Percentiles rank a stretch among this genome's conserved stretches.
Evolutionary conservation across 108 stramenopile genomes (phyloP).

Genomic region (Mayamaea pseudoterrestris): DNA sequence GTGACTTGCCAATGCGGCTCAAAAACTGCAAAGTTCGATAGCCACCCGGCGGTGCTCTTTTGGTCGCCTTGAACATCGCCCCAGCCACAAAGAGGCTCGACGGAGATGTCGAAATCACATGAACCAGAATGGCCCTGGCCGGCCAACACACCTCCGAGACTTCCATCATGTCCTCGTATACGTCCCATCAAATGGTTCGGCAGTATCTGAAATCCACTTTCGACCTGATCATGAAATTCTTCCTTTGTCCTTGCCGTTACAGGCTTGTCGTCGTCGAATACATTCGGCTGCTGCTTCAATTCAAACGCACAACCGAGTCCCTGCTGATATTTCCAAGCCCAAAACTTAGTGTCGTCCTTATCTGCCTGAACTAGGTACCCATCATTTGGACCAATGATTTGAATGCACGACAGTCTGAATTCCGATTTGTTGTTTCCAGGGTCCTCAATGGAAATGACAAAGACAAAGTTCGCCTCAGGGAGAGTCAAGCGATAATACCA

Average conservation of each 20-base stretch:
- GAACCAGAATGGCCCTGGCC: slow-evolving; percentile 23
- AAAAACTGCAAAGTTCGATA: slow-evolving; percentile 35
- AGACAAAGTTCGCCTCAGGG: slow-evolving; percentile 56
- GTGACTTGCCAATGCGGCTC: slow-evolving; percentile 89
- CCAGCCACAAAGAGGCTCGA: slow-evolving; percentile 54
- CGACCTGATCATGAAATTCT: slow-evolving; percentile 36
- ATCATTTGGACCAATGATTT: slow-evolving; percentile 71
- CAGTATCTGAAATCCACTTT: slow-evolving; percentile 67
- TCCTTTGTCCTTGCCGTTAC: slow-evolving; percentile 25
- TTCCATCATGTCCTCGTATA: slow-evolving; percentile 61
- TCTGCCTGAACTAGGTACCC: slow-evolving; percentile 67
- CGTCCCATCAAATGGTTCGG: slow-evolving; percentile 47
- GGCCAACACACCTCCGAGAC: slow-evolving; percentile 41
- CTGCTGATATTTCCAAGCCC: slow-evolving; percentile 55
- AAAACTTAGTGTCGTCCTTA: slow-evolving; percentile 63
- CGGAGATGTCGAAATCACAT: slow-evolving; percentile 50
- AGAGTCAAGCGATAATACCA: slow-evolving; percentile 85
- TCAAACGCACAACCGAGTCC: slow-evolving; percentile 68
- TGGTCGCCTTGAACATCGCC: slow-evolving; percentile 30
- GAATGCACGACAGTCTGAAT: slow-evolving; percentile 50
- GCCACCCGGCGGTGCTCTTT: slow-evolving; percentile 61
- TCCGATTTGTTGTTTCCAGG: slow-evolving; percentile 30
- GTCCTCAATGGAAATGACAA: slow-evolving; percentile 80
- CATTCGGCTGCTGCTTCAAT: background rate
- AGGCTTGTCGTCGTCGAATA: background rate